Conservation (phyloP, 192 early-diverging fungal species). For the Linderina pennispora region DNA sequence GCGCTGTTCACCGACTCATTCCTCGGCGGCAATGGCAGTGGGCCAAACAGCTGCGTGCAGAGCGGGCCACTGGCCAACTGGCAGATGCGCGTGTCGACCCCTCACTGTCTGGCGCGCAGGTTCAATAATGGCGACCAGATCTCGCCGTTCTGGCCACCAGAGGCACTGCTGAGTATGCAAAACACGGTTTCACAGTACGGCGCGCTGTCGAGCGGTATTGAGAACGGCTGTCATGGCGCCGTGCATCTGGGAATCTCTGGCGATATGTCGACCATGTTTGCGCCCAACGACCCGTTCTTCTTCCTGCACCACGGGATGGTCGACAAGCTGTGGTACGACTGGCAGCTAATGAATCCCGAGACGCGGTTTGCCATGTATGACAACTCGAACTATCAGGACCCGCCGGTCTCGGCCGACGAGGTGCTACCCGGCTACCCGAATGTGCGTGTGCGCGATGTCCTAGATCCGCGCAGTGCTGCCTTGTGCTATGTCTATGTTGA, state of each 20-base stretch:
- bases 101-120: conserved; percentile 41
- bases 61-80: conserved; percentile 41
- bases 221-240: conserved; percentile 45
- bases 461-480: conserved; percentile 30
- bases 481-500: conserved; percentile 43
- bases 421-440: conserved; percentile 37
- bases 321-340: conserved; percentile 55
- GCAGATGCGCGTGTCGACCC: conserved; percentile 26
- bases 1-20: conserved; percentile 30
- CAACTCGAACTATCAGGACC: conserved; percentile 32
- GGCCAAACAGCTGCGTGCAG: conserved; percentile 28
- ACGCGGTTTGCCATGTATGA: conserved; percentile 42
- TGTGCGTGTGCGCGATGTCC: conserved; percentile 24
- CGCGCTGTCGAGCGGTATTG: conserved; percentile 43
- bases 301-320: conserved; percentile 61
- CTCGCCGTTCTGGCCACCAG: conserved; percentile 43
- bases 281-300: conserved; percentile 58
- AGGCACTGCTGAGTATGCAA: conserved; percentile 43
- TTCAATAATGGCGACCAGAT: conserved; percentile 46
- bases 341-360: conserved; percentile 47
- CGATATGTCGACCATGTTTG: conserved; percentile 52
- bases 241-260: conserved; percentile 47
- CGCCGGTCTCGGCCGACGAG: conserved; percentile 21
- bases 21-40: conserved; percentile 46
- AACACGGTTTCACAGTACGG: conserved; percentile 35